These are phyloP conservation scores for Daldinia caldariorum DNA, from an alignment of 495 filamentous ascomycete species.

Conservation along the genomic window DNA sequence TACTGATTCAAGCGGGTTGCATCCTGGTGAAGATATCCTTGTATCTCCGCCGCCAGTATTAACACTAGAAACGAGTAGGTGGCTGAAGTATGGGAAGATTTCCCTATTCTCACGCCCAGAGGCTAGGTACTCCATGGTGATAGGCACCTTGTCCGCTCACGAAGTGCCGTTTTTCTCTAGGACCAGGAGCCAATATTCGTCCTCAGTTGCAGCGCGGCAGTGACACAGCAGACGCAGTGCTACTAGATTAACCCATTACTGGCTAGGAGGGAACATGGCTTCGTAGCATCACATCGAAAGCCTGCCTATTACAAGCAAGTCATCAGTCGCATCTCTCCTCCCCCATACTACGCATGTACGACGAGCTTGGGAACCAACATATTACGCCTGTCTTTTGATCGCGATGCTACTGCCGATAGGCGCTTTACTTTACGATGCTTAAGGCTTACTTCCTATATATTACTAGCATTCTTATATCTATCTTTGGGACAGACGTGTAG, in stretches of 20 bases:
- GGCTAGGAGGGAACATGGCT: slow-evolving; percentile 11
- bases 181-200: slow-evolving; percentile 39
- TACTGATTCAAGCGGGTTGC: slow-evolving; percentile 32
- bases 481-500: neutral
- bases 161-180: slow-evolving; percentile 37
- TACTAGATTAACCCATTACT: slow-evolving; percentile 24
- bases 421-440: slow-evolving; percentile 5
- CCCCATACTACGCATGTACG: slow-evolving; percentile 2
- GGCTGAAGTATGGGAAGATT: slow-evolving; percentile 24
- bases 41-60: slow-evolving; percentile 30
- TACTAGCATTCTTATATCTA: neutral
- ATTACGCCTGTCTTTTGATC: neutral
- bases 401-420: slow-evolving; percentile 10
- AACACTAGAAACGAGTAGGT: slow-evolving; percentile 26
- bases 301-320: slow-evolving; percentile 16
- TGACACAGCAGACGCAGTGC: slow-evolving; percentile 39
- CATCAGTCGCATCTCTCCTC: slow-evolving; percentile 15
- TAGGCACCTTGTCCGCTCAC: slow-evolving; percentile 26
- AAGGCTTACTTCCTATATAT: neutral
- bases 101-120: slow-evolving; percentile 34
- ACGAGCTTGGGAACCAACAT: neutral
- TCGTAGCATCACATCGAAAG: slow-evolving; percentile 22
- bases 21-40: slow-evolving; percentile 30
- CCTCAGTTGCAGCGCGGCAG: slow-evolving; percentile 33
- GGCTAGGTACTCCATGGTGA: slow-evolving; percentile 5